Percentiles rank a stretch among this genome's conserved stretches.
Evolutionary conservation across 495 filamentous ascomycete species (phyloP).

Genomic region (Trichoderma gamsii): DNA sequence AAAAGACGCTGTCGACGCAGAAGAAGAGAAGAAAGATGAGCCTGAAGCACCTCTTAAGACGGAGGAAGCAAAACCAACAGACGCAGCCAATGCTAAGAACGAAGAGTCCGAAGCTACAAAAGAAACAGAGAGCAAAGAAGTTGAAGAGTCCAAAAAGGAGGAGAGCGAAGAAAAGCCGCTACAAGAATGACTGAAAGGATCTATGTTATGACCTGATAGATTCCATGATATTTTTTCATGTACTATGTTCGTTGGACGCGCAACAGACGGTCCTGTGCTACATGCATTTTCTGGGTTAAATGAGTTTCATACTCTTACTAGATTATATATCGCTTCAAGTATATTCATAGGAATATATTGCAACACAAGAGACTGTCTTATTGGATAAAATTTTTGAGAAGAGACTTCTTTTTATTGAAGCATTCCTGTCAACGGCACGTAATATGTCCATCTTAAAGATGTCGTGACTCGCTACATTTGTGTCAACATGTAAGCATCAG

Average conservation of each 20-base stretch:
- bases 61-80: not conserved
- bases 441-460: too few relatives aligned
- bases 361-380: too few relatives aligned
- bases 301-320: not conserved
- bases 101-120: not conserved
- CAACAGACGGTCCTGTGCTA: not conserved
- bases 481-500: too few relatives aligned
- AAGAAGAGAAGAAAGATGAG: not conserved
- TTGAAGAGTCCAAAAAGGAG: not conserved
- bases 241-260: not conserved
- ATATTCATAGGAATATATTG: too few relatives aligned
- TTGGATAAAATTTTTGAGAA: too few relatives aligned
- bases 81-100: not conserved
- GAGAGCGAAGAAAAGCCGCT: not conserved
- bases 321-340: not conserved
- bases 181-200: not conserved
- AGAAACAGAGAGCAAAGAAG: not conserved
- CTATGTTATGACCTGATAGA: constrained; percentile 6
- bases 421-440: too few relatives aligned
- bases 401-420: too few relatives aligned
- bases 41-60: not conserved
- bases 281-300: not conserved
- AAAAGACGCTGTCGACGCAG: not conserved
- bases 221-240: not conserved
- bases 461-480: too few relatives aligned